Base-by-base conservation (phyloP, 108 stramenopile genomes). In the Cyclostephanos tholiformis region DNA sequence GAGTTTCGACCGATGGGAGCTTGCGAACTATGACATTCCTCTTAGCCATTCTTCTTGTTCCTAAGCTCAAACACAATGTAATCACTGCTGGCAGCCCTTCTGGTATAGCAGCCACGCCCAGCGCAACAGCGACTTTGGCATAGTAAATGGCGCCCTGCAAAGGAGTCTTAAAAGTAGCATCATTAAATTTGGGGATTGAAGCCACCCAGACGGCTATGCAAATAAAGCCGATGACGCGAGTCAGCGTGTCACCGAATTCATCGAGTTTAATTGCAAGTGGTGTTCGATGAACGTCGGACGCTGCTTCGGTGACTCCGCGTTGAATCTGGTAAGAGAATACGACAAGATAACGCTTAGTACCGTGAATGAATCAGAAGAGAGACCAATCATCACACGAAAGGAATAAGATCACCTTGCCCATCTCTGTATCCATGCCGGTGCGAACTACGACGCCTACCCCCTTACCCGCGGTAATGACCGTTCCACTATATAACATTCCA, bases 31-130 rank as follows among this genome's bases (percentile, higher is more conserved):
- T 87, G 10, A 94, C 93, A 72, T 93, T 92, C 20, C 92, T 84
- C 76, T 91, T 85, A 16, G 95, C 95, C 96, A 97, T 96, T 14
- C 91, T 84, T 58, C 93, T 77, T 27, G 99, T 98, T 26, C 97
- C 96, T 60, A 97, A 82, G 65, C 96, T 95, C 20, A 99, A 77
- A 63, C 96, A 97, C 20, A 99, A 83, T 13, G 98, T 99, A 60
- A 98, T 97, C 25, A 97, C 97, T 16, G 97, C 95, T 0, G 99
- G 99, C 19, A 99, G 84, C 12, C 99, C 99, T 81, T 99, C 99
- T 10, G 99, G 99, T 70, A 99, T 96, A 14, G 99, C 99, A 0
- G 97, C 97, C 29, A 99, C 99, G 17, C 97, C 98, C 67, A 99
- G 85, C 20, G 98, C 97, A 9, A 99, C 99, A 26, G 98, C 93